Evolutionary conservation across 2,329 filamentous ascomycete genomes (phyloP).

Genomic region (Nemania abortiva): DNA sequence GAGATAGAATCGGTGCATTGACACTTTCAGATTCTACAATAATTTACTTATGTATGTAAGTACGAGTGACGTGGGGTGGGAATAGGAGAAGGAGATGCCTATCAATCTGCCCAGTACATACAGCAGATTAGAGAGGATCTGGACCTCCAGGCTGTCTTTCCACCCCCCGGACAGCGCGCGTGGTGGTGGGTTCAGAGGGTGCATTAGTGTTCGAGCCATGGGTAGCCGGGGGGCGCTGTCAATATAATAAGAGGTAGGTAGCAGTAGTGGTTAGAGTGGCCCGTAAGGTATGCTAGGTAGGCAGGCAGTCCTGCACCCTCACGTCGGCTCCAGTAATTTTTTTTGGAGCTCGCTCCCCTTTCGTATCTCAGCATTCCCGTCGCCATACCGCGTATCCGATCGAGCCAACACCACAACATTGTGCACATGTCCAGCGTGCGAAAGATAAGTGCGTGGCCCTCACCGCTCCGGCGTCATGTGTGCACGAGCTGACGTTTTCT

Average conservation of each 20-base stretch:
- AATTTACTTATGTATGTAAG: too few relatives aligned
- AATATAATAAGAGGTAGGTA: not conserved
- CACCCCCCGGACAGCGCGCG: slow-evolving; percentile 20
- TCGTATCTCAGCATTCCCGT: slow-evolving; percentile 39
- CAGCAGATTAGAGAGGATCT: not conserved
- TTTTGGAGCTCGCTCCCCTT: slow-evolving; percentile 32
- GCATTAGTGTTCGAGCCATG: slow-evolving; percentile 14
- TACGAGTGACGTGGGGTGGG: not conserved
- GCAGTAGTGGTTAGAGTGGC: slow-evolving; percentile 14
- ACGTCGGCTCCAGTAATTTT: slow-evolving; percentile 29
- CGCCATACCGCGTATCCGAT: slow-evolving; percentile 41
- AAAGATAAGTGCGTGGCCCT: slow-evolving; percentile 35
- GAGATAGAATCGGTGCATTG: not conserved
- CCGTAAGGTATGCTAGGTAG: not conserved
- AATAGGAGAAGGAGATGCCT: not conserved
- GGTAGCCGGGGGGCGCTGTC: not conserved
- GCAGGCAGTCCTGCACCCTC: not conserved
- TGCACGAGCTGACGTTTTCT: slow-evolving; percentile 39
- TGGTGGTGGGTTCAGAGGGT: slow-evolving; percentile 25
- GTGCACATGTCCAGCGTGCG: slow-evolving; percentile 34
- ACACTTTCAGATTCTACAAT: not conserved
- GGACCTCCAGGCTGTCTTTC: not conserved
- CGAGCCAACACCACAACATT: slow-evolving; percentile 32
- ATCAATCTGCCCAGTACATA: not conserved
- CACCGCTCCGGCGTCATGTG: slow-evolving; percentile 5